Percentiles rank a stretch among this genome's conserved stretches.
These are phyloP conservation scores for Isoetes taiwanensis DNA, from an alignment of 75 land plant genomes.

Conservation along the genomic window DNA sequence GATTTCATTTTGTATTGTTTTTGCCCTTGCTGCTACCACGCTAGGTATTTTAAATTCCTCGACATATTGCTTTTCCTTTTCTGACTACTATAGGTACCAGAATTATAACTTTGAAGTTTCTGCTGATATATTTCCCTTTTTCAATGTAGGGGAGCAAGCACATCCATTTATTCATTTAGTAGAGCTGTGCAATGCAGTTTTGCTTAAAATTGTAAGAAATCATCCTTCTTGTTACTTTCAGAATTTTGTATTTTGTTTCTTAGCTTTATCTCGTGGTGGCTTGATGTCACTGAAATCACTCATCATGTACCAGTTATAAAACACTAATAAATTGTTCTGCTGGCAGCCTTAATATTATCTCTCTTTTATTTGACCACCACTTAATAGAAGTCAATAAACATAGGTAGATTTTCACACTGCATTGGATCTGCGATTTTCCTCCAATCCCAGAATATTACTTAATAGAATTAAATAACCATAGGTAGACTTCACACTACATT, in stretches of 20 bases:
- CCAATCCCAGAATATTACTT: no score
- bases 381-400: no score
- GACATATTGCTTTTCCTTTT: not conserved
- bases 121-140: not conserved
- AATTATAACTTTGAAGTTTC: not conserved
- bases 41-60: slow-evolving; percentile 11
- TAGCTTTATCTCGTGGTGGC: not conserved
- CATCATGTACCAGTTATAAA: no score
- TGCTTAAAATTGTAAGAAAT: slow-evolving; percentile 23
- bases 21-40: slow-evolving; percentile 20
- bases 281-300: no score
- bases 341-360: not conserved
- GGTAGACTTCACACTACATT: no score
- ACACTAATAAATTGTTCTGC: no score
- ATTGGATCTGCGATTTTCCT: no score
- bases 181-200: slow-evolving; percentile 19
- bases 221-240: not conserved
- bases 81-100: not conserved
- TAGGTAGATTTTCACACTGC: no score
- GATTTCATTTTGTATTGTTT: slow-evolving; percentile 24
- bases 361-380: not conserved
- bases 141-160: slow-evolving; percentile 20
- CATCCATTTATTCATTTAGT: slow-evolving; percentile 15
- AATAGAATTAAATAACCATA: no score
- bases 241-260: not conserved